These are phyloP conservation scores for Microbotryum silenes-acaulis DNA, from an alignment of 1,284 basidiomycete species.

Conservation along the genomic window DNA sequence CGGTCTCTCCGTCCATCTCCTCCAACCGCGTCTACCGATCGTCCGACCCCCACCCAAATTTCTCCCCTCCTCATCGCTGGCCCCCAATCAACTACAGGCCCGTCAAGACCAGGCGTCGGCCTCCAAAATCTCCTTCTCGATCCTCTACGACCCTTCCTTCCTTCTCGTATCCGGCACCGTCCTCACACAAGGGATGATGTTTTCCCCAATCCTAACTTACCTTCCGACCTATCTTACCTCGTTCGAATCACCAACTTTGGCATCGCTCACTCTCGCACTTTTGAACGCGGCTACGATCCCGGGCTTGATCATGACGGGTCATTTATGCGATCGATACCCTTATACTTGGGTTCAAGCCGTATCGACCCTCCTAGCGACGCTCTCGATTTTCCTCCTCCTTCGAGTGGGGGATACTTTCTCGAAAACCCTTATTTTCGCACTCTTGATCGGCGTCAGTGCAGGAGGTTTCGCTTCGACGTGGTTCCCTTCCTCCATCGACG, in stretches of 20 bases:
- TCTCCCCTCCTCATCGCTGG: neutral
- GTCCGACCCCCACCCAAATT: neutral
- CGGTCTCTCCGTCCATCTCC: slow-evolving; percentile 8
- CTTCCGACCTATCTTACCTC: slow-evolving; percentile 18
- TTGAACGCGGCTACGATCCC: slow-evolving; percentile 19
- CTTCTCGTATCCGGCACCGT: slow-evolving; percentile 1
- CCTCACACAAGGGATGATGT: slow-evolving; percentile 19
- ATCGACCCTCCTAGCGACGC: neutral
- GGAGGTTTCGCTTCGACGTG: slow-evolving; percentile 1
- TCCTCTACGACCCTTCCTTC: neutral
- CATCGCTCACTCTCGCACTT: slow-evolving; percentile 19
- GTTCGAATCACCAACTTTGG: slow-evolving; percentile 12
- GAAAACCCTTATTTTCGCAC: neutral
- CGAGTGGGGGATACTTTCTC: neutral
- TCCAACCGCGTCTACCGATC: neutral
- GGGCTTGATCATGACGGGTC: slow-evolving; percentile 23
- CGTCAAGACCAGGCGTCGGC: neutral
- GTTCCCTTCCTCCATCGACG: slow-evolving; percentile 3
- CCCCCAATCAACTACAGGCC: too few relatives aligned
- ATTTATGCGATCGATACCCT: slow-evolving; percentile 17
- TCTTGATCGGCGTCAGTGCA: neutral
- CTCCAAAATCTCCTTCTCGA: neutral
- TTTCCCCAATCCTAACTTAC: slow-evolving; percentile 20
- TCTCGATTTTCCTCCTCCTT: slow-evolving; percentile 1
- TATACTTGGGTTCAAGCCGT: slow-evolving; percentile 1